These are phyloP conservation scores for Cunninghamia lanceolata DNA, from an alignment of 75 land plant species.

Conservation along the genomic window DNA sequence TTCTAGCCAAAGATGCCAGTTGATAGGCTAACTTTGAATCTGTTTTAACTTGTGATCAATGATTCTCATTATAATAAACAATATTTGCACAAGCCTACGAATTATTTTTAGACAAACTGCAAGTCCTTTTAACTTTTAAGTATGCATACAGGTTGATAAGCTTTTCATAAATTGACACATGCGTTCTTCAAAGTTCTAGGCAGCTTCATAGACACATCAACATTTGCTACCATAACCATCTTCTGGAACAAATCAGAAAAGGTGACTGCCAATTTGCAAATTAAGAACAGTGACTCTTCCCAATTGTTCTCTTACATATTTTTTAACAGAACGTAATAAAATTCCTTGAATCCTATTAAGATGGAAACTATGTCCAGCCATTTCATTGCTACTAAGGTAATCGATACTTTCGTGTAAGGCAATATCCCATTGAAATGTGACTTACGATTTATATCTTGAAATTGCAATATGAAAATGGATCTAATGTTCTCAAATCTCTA, in stretches of 20 bases:
- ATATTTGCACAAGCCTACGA: neutral
- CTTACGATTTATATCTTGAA: neutral
- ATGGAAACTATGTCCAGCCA: neutral
- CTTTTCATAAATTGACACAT: neutral
- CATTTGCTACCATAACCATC: neutral
- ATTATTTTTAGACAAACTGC: neutral
- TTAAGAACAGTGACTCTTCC: neutral
- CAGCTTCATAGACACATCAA: neutral
- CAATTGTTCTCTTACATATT: neutral
- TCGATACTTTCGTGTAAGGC: neutral
- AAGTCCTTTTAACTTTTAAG: neutral
- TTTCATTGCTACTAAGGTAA: neutral
- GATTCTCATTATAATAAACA: neutral
- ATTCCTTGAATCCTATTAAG: neutral
- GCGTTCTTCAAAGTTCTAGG: neutral
- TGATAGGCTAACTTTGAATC: neutral
- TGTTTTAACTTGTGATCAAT: neutral
- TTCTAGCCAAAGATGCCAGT: neutral
- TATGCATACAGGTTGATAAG: neutral
- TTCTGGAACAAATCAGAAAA: neutral
- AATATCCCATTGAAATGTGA: neutral
- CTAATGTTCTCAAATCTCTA: neutral
- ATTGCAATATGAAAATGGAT: neutral
- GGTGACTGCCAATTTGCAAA: neutral
- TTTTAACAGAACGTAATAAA: neutral